Conservation (phyloP, 2,329 filamentous ascomycete genomes). For the Helminthosporium solani region DNA sequence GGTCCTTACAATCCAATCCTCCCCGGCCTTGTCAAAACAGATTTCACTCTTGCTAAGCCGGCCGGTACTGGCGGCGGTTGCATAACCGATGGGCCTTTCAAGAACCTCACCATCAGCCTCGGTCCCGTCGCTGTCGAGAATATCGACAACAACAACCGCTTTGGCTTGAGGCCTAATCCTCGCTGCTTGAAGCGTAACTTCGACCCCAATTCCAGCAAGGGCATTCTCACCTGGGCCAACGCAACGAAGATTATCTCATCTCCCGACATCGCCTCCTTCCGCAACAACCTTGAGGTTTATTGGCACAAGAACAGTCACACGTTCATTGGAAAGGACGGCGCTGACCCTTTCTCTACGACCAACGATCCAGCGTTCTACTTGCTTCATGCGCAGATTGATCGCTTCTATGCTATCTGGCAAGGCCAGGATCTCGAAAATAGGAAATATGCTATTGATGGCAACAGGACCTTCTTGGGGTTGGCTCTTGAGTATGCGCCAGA, state of each 20-base stretch:
- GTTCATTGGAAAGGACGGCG: constrained; percentile 45
- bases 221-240: constrained; percentile 22
- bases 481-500: constrained; percentile 6
- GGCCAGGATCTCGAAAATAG: constrained; percentile 41
- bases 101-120: constrained; percentile 41
- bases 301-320: constrained; percentile 47
- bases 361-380: constrained; percentile 46
- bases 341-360: constrained; percentile 47
- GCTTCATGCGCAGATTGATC: constrained; percentile 50
- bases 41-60: constrained; percentile 7
- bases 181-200: constrained; percentile 38
- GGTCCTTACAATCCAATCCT: constrained; percentile 27
- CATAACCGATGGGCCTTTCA: constrained; percentile 14
- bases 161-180: constrained; percentile 25
- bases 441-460: constrained; percentile 43
- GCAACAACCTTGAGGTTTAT: constrained; percentile 36
- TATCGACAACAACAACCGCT: constrained; percentile 13
- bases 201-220: constrained; percentile 32
- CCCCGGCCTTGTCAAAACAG: constrained; percentile 6
- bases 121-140: constrained; percentile 48
- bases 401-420: constrained; percentile 52
- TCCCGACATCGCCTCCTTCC: constrained; percentile 40
- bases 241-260: constrained; percentile 43
- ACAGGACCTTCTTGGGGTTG: constrained; percentile 41
- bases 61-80: constrained; percentile 19